phyloP scores from a whole-genome alignment of 2,329 filamentous ascomycete genomes.

The Dryadomyces quercivorus region DNA sequence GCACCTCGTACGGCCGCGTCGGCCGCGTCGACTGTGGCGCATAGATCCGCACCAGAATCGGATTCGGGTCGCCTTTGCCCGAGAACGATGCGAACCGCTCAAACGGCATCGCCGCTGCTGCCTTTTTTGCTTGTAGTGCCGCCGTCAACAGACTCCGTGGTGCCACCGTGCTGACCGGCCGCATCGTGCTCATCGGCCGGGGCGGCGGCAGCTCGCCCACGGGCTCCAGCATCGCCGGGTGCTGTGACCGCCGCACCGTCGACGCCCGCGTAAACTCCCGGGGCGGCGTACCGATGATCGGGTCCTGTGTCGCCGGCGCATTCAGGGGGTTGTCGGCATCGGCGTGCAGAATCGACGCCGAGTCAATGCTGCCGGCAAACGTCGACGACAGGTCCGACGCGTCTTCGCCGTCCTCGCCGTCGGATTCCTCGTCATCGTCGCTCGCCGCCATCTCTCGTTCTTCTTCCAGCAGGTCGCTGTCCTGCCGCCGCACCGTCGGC shows the following conservation, averaged over 20 bases:
- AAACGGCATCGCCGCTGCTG: conserved; percentile 58
- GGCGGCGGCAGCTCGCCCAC: conserved; percentile 60
- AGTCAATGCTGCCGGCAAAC: conserved; percentile 57
- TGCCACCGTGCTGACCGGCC: conserved; percentile 54
- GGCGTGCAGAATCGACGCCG: conserved; percentile 53
- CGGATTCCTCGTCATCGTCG: conserved; percentile 23
- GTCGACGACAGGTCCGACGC: conserved; percentile 52
- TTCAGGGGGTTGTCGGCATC: conserved; percentile 43
- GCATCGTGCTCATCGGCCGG: conserved; percentile 50
- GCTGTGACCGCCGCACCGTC: conserved; percentile 49
- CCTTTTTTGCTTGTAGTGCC: conserved; percentile 59
- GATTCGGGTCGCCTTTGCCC: conserved; percentile 66
- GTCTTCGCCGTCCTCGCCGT: conserved; percentile 35
- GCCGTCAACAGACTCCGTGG: conserved; percentile 61
- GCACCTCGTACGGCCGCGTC: conserved; percentile 56
- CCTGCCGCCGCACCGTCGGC: conserved; percentile 30
- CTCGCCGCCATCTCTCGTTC: conserved; percentile 25
- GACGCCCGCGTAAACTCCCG: conserved; percentile 48
- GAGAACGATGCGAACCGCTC: conserved; percentile 66
- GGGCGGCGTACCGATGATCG: conserved; percentile 48
- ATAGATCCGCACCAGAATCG: conserved; percentile 66
- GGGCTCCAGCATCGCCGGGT: conserved; percentile 27
- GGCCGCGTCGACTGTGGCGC: conserved; percentile 56
- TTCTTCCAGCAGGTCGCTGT: conserved; percentile 36
- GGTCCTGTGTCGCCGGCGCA: conserved; percentile 37